Evolutionary conservation across 257 asterid species (phyloP), one percentile per base, ranked within the genome.

Genomic region (Parsonsia alboflavescens): DNA sequence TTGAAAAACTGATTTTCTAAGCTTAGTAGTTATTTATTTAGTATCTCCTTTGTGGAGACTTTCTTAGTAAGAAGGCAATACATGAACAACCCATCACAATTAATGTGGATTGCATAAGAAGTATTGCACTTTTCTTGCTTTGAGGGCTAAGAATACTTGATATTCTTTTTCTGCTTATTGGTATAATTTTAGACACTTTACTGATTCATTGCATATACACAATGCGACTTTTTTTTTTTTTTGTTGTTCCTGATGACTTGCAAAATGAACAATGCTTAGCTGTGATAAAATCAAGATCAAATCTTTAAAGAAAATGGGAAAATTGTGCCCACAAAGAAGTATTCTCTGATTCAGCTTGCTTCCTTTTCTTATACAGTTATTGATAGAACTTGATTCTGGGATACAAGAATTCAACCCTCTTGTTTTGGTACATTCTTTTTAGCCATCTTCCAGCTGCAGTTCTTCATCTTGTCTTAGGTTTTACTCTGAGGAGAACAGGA

Each of bases 401-500:
- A 46, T 46, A 1, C 50, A 46, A 46, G 12, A 7, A 46, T 46
- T 46, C 50, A 46, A 1, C 50, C 50, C 12, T 46, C 9, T 10
- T 46, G 0, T 21, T 26, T n/a, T 71, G 42, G 50, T 33, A 33
- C 39, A 22, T 46, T 5, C n/a, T 5, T 46, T 28, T 57, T 19
- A 11, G 30, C 36, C 4, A 68, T 2, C 4, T 2, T 45, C 49
- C 49, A 49, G 68, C 61, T 67, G 66, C 69, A 68, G 16, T 69
- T 73, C 24, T 46, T 13, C 65, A 41, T 22, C 24, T 53, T 75
- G 48, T 72, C 82, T 46, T 72, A 48, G 75, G 76, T 53, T 74
- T 70, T 33, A n/a, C 75, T 30, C 71, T n/a, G n/a, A n/a, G 80
- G 73, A 85, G 85, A 71, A 74, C 72, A 4, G 96, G 96, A 80